Evolutionary conservation across 2,329 filamentous ascomycete species (phyloP).

Genomic region (Neofusicoccum cordaticola): DNA sequence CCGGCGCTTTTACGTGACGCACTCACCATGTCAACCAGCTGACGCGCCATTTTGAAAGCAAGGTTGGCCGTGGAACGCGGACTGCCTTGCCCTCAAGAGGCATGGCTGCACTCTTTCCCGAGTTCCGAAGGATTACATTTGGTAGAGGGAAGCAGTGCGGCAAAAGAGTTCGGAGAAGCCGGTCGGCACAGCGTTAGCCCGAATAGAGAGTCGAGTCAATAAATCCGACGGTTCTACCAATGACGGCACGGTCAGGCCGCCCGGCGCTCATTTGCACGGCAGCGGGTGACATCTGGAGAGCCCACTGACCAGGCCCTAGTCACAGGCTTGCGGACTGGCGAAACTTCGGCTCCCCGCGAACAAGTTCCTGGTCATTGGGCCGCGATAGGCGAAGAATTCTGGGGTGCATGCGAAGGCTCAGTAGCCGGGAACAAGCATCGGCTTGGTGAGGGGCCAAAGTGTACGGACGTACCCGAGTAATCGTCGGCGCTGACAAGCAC

Average conservation of each 20-base stretch:
- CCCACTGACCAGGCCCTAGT: neutral
- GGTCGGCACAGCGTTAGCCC: neutral
- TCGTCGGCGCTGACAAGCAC: no score
- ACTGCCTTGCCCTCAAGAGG: neutral
- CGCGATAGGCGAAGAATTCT: neutral
- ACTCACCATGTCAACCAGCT: neutral
- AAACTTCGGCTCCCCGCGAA: constrained; percentile 9
- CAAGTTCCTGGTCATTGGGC: neutral
- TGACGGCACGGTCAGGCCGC: neutral
- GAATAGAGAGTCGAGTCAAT: neutral
- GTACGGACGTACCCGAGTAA: no score
- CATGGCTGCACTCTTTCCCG: neutral
- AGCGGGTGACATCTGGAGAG: constrained; percentile 12
- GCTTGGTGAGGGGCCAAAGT: neutral
- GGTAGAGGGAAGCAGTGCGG: neutral
- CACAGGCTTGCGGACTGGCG: neutral
- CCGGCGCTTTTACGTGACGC: constrained; percentile 1
- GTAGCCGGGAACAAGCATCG: neutral
- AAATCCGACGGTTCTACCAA: constrained; percentile 2
- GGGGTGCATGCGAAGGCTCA: neutral
- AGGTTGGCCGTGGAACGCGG: neutral
- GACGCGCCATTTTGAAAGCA: neutral
- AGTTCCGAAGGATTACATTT: neutral
- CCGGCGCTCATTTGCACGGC: neutral
- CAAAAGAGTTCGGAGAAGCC: neutral